Base-by-base conservation (phyloP, 176 grass and related monocot genomes). In the Zizania latifolia region DNA sequence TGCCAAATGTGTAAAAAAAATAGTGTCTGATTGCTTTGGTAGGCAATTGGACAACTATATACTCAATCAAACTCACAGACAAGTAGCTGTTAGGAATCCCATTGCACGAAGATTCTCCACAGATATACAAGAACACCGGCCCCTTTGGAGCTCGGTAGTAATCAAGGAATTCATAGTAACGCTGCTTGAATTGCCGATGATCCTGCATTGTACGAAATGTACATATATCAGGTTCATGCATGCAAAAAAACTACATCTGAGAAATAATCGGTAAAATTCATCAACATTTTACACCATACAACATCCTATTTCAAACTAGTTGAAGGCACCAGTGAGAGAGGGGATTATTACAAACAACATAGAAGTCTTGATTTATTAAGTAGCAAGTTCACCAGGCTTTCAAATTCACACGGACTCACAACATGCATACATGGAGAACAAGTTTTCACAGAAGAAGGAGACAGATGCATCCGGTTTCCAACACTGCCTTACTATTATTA, bases 81-180 rank as follows among this genome's bases (percentile, higher is more conserved):
- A 64, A 81, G 85, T 98, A 98, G 82, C 62, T 78, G 70, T 98
- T 94, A 46, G 57, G 35, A 72, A 98, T 98, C 51, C 95, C 95
- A 62, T 61, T 74, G 95, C 89, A 94, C 1, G 95, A 30, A 62
- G 86, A 61, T 94, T 98, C 95, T 54, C 95, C 95, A 66, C 95
- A 94, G 37, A 98, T 92, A 24, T 85, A 38, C 7, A 98, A 78
- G 86, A 98, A 98, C 30, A 98, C 70, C 0, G 95, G 95, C n/a
- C 95, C 95, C 75, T 86, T 75, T 41, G 90, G 69, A 82, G 58
- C 81, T 70, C 82, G 72, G 60, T 84, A 93, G 82, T 86, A 91
- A 81, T 97, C 94, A 4, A 92, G 78, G 87, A 87, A 93, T 87
- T 94, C 86, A 2, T 89, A 98, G 69, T 92, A 98, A 10, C 95